Evolutionary conservation across 139 green algal species (phyloP).

Genomic region (Chlorella sp.): DNA sequence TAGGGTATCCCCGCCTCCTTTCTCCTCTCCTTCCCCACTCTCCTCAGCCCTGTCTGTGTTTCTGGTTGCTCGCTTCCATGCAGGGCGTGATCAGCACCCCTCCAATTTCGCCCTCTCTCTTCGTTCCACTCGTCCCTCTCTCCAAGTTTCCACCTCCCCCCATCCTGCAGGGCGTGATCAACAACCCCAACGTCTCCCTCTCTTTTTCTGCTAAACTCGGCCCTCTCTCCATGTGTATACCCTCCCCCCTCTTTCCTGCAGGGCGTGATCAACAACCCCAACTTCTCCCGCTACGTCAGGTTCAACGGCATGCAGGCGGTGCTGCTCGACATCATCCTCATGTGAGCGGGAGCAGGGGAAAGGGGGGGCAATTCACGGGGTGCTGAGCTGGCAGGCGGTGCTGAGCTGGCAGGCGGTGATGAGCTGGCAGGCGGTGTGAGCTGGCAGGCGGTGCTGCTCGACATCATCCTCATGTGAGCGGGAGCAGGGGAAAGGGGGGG

Average conservation of each 20-base stretch:
- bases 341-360: neutral
- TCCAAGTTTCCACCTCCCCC: neutral
- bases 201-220: too few species aligned
- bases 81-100: too few species aligned
- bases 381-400: neutral
- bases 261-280: slow-evolving; percentile 33
- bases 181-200: too few species aligned
- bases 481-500: too few species aligned
- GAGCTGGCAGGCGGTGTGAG: neutral
- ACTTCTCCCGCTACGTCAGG: slow-evolving; percentile 72
- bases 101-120: too few species aligned
- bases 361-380: too few species aligned
- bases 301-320: slow-evolving; percentile 72
- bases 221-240: neutral
- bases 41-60: too few species aligned
- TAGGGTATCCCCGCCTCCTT: too few species aligned
- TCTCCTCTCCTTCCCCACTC: too few species aligned
- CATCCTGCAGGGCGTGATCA: too few species aligned
- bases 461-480: slow-evolving; percentile 40
- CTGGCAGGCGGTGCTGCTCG: slow-evolving; percentile 36
- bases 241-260: neutral
- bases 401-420: neutral
- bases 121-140: neutral
- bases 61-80: too few species aligned
- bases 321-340: slow-evolving; percentile 54